A percentile compares a stretch with the other conserved stretches of the same genome.
These are phyloP conservation scores for Cladosporium oxysporum DNA, from an alignment of 2,329 filamentous ascomycete genomes.

Conservation along the genomic window DNA sequence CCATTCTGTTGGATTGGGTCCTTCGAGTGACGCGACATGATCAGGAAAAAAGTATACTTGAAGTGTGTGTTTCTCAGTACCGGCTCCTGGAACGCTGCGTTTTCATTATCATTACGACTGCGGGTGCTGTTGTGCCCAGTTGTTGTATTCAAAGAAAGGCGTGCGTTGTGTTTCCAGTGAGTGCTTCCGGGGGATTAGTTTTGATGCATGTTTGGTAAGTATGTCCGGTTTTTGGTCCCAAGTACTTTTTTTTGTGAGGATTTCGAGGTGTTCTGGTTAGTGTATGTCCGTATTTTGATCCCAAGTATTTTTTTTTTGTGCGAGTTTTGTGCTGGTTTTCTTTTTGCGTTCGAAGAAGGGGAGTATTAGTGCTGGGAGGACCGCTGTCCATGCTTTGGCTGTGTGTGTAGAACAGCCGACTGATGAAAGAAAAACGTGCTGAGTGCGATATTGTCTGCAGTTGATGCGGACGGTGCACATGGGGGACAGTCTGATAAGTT, in stretches of 20 bases:
- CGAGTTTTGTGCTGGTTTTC: not conserved
- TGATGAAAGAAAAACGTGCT: not conserved
- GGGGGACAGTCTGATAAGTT: too few relatives aligned
- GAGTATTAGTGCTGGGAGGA: slow-evolving; percentile 10
- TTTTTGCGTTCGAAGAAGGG: not conserved
- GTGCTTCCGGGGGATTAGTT: not conserved
- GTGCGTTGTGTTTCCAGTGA: slow-evolving; percentile 1
- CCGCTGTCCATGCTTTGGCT: not conserved
- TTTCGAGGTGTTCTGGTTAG: not conserved
- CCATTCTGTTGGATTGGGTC: not conserved
- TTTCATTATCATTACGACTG: not conserved
- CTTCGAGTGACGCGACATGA: slow-evolving; percentile 17
- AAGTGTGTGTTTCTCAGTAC: not conserved
- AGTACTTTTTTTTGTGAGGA: not conserved
- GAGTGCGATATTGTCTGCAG: slow-evolving; percentile 7
- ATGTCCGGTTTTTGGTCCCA: not conserved
- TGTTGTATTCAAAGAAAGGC: not conserved
- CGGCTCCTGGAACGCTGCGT: not conserved
- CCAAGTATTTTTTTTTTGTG: not conserved
- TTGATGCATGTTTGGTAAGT: not conserved
- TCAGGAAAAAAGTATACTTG: not conserved
- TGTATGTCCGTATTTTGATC: not conserved
- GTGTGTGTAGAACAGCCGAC: not conserved
- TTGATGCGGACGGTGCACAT: slow-evolving; percentile 12
- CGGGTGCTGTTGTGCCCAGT: not conserved